Conservation (phyloP, 306 rosid species). For the Vigna hirtella region DNA sequence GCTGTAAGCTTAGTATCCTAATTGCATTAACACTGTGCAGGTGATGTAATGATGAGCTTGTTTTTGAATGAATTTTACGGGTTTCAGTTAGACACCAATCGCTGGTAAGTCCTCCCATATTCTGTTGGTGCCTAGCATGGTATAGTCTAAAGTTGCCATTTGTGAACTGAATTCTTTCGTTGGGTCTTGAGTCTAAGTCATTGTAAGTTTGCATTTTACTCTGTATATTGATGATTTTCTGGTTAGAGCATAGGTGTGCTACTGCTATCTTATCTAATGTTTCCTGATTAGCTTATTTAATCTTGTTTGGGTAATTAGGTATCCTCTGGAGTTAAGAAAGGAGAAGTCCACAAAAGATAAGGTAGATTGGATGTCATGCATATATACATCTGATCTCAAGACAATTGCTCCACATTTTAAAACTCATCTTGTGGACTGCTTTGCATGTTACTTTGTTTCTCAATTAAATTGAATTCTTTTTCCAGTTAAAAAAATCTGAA, state of each 20-base stretch:
- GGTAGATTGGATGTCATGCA: slow-evolving; percentile 52
- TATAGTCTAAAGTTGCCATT: not conserved
- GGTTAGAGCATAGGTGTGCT: slow-evolving; percentile 28
- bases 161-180: slow-evolving; percentile 33
- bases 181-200: slow-evolving; percentile 8
- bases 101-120: slow-evolving; percentile 69
- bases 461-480: slow-evolving; percentile 33
- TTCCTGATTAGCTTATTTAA: slow-evolving; percentile 36
- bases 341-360: slow-evolving; percentile 86
- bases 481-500: slow-evolving; percentile 72
- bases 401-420: slow-evolving; percentile 17
- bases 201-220: slow-evolving; percentile 18
- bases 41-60: slow-evolving; percentile 94
- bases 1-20: slow-evolving; percentile 34
- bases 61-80: slow-evolving; percentile 96
- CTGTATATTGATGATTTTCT: slow-evolving; percentile 13
- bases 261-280: slow-evolving; percentile 29
- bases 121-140: slow-evolving; percentile 12
- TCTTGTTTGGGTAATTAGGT: slow-evolving; percentile 65
- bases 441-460: slow-evolving; percentile 37
- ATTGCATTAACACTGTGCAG: slow-evolving; percentile 56
- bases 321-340: slow-evolving; percentile 95
- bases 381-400: slow-evolving; percentile 25
- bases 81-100: slow-evolving; percentile 82
- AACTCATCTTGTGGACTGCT: slow-evolving; percentile 31